Evolutionary conservation across 2,329 filamentous ascomycete genomes (phyloP).

Genomic region (Aspergillus ruber): DNA sequence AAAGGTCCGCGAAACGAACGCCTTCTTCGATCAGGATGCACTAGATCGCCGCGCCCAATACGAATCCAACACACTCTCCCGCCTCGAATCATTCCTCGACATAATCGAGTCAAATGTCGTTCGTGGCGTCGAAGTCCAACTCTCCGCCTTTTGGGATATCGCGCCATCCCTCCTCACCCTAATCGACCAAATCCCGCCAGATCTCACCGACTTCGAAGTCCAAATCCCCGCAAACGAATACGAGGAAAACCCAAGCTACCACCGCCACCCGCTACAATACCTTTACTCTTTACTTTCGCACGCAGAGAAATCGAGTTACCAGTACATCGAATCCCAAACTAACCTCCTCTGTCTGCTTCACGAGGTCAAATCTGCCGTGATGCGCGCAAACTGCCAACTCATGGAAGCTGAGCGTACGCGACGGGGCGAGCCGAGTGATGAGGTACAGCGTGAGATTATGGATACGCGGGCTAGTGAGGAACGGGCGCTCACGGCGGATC

Average conservation of each 20-base stretch:
- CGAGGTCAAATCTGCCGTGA: constrained; percentile 76
- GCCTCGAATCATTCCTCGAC: constrained; percentile 68
- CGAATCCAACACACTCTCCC: constrained; percentile 63
- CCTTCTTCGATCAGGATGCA: constrained; percentile 77
- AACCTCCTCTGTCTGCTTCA: constrained; percentile 86
- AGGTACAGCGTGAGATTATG: constrained; percentile 44
- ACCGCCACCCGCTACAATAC: constrained; percentile 78
- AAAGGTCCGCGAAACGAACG: constrained; percentile 70
- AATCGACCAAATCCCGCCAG: constrained; percentile 68
- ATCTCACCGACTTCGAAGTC: constrained; percentile 56
- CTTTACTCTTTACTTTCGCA: constrained; percentile 78
- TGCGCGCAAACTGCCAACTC: constrained; percentile 60
- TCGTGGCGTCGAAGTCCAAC: constrained; percentile 81
- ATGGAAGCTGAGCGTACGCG: constrained; percentile 59
- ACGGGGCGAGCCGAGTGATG: constrained; percentile 36
- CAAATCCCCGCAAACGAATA: constrained; percentile 73
- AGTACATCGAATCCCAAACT: constrained; percentile 92
- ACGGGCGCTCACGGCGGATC: constrained; percentile 66
- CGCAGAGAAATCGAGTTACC: constrained; percentile 86
- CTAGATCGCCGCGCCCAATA: constrained; percentile 64
- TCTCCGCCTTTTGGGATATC: constrained; percentile 97
- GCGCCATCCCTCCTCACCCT: constrained; percentile 73
- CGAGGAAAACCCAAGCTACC: constrained; percentile 78
- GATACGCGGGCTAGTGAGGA: constrained; percentile 62
- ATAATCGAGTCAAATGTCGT: constrained; percentile 80